phyloP scores from a whole-genome alignment of 148 eudicot genomes.

The Nyssa sinensis region DNA sequence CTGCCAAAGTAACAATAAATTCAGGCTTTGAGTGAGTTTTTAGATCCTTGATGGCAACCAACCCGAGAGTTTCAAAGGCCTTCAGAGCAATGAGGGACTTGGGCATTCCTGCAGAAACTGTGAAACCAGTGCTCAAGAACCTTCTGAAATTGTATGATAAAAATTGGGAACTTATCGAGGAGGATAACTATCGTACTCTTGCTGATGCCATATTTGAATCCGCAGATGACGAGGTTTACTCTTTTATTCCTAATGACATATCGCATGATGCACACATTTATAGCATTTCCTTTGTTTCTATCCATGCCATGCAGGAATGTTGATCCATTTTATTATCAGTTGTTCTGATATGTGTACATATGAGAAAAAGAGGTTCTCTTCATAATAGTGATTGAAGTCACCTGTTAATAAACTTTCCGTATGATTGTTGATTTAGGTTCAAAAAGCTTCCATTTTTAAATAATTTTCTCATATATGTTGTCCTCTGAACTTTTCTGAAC shows the following conservation, averaged over 20 bases:
- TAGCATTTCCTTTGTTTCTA: not conserved
- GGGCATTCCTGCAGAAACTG: conserved; percentile 34
- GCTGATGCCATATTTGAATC: conserved; percentile 69
- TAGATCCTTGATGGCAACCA: conserved; percentile 19
- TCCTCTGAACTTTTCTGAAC: conserved; percentile 2
- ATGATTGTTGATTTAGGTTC: not conserved
- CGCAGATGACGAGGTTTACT: conserved; percentile 39
- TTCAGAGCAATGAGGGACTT: conserved; percentile 44
- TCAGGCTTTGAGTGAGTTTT: not conserved
- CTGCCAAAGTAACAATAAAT: not conserved
- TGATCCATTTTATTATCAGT: no score
- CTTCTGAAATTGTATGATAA: conserved; percentile 47
- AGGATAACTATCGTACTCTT: conserved; percentile 56
- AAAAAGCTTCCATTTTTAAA: not conserved
- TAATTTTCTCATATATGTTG: not conserved
- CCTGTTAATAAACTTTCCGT: not conserved
- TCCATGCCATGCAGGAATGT: not conserved
- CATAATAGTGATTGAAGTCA: not conserved
- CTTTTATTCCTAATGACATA: not conserved
- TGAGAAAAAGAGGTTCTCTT: no score
- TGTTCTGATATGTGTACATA: no score
- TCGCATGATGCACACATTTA: not conserved
- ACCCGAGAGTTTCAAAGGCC: conserved; percentile 44
- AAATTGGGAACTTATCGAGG: conserved; percentile 69
- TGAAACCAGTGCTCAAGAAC: conserved; percentile 44